Base-by-base conservation (phyloP, 441 rosid species). In the Pelargonium cotyledonis region DNA sequence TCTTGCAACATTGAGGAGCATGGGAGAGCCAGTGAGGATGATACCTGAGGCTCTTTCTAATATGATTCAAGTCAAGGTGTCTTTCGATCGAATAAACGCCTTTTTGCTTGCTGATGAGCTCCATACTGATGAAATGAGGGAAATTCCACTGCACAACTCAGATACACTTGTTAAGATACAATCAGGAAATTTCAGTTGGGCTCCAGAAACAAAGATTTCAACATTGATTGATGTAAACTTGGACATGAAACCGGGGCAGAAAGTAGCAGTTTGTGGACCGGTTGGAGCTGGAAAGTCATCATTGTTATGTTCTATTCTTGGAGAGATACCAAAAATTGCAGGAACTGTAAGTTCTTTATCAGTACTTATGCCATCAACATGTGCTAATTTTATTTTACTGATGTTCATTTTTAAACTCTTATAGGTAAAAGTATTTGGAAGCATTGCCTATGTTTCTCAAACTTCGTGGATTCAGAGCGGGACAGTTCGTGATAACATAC, bases 391-490 rank as follows among this genome's bases (percentile, higher is more conserved):
- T 12, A 5, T 7, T 23, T 2, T 21, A 23, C 29, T 10, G 49
- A 19, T 57, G 31, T 43, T 58, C 15, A 38, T 57, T 66, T 21
- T 5, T 55, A 51, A n/a, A 66, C 62, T 65, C 51, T 64, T 68
- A 72, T 75, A 93, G 98, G 94, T 86, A 65, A 60, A 75, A 67
- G 78, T 86, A 6, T 77, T 47, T 4, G 92, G 96, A 43, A 80
- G 89, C 29, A 75, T 86, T 58, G 97, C 98, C 9, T 93, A 91
- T 78, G 97, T 89, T 57, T 83, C 97, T 80, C 98, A 90, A 80
- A 85, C 79, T n/a, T 86, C 97, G 29, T 91, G 97, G 98, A 87
- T 93, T 68, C 98, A 93, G 62, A 91, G 96, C 78, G 98, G 98
- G 71, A 88, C 89, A 1, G 70, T 93, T 69, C 82, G 88, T 1